phyloP scores from a whole-genome alignment of 2,329 filamentous ascomycete genomes.

The Xylaria sp. region DNA sequence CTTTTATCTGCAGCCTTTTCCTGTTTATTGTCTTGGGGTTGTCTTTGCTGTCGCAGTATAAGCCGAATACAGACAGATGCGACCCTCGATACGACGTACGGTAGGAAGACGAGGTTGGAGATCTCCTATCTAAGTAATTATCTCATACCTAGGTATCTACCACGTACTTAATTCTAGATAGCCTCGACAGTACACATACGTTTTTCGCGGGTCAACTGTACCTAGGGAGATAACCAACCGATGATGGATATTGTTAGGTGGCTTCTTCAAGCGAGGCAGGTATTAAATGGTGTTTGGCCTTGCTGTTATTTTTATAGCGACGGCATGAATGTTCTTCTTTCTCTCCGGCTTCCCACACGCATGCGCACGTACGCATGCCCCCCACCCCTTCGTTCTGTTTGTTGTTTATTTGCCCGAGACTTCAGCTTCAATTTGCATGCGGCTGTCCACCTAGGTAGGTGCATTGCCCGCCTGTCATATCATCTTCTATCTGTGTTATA shows the following conservation, averaged over 20 bases:
- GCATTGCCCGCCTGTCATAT: conserved; percentile 3
- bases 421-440: conserved; percentile 17
- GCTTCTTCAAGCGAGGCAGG: neutral
- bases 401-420: neutral
- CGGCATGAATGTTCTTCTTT: neutral
- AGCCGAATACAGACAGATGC: neutral
- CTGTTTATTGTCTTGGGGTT: neutral
- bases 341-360: neutral
- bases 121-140: too few relatives aligned
- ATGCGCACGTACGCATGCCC: neutral
- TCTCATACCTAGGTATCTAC: neutral
- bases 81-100: neutral
- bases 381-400: neutral
- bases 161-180: too few relatives aligned
- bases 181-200: too few relatives aligned
- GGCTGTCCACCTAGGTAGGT: neutral
- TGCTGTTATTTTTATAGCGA: neutral
- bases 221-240: too few relatives aligned
- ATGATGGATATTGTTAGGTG: neutral
- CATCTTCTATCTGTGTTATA: neutral
- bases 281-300: neutral
- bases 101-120: neutral
- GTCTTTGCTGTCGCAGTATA: conserved; percentile 1
- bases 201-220: neutral
- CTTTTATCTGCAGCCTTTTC: neutral